Conservation (phyloP, 371 early-diverging fungal genomes). For the Lichtheimia ornata region DNA sequence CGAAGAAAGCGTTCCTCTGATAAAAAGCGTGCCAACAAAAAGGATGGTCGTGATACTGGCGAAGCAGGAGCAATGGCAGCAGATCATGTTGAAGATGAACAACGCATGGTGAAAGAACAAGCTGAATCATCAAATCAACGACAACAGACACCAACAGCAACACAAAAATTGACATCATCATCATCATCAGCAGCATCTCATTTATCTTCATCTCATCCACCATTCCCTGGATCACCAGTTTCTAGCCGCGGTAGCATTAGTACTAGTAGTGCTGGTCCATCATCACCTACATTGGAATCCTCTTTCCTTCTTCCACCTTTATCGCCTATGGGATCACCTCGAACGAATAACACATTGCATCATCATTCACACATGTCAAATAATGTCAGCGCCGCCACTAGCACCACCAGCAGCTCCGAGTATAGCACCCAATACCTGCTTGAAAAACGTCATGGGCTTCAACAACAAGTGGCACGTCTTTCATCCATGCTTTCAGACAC, state of each 20-base stretch:
- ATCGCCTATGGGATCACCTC: neutral
- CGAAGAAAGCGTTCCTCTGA: constrained; percentile 48
- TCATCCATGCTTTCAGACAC: constrained; percentile 53
- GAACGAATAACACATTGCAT: too few species aligned
- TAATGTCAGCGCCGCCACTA: neutral
- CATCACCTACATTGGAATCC: constrained; percentile 6
- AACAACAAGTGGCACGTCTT: constrained; percentile 57
- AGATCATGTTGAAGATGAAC: neutral
- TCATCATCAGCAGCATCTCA: constrained; percentile 1
- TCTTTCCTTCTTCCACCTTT: constrained; percentile 8
- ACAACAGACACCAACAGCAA: neutral
- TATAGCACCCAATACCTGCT: constrained; percentile 44
- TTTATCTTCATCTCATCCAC: neutral
- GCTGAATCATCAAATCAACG: neutral
- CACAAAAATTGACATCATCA: neutral
- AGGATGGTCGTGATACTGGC: neutral
- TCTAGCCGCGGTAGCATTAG: neutral
- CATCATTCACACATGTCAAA: constrained; percentile 4
- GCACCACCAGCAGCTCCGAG: constrained; percentile 14
- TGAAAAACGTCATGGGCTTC: constrained; percentile 56
- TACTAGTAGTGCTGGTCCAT: neutral
- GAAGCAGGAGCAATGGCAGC: neutral
- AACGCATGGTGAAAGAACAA: neutral
- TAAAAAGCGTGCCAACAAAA: constrained; percentile 9
- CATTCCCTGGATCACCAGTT: neutral